Percentiles rank a stretch among this genome's conserved stretches.
Evolutionary conservation across 495 filamentous ascomycete genomes (phyloP).

Genomic region (Aspergillus baeticus): DNA sequence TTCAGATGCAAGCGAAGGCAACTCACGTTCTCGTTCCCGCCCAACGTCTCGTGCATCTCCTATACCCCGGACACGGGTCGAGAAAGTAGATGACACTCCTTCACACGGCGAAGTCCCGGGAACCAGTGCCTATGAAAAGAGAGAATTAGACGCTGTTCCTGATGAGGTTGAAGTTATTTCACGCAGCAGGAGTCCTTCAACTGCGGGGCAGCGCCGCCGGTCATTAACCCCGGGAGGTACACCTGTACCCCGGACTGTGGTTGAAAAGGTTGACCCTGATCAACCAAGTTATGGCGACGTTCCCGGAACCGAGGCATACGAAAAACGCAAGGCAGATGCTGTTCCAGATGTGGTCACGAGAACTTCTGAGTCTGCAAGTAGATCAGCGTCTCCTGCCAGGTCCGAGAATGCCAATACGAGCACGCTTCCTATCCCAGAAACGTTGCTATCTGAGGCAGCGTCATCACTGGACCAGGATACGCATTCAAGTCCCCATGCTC

Average conservation of each 20-base stretch:
- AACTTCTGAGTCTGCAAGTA: constrained; percentile 28
- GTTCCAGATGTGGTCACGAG: constrained; percentile 67
- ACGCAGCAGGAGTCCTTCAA: constrained; percentile 46
- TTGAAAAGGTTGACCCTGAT: constrained; percentile 72
- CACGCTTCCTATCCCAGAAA: constrained; percentile 41
- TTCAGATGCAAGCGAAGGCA: constrained; percentile 80
- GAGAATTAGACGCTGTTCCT: constrained; percentile 61
- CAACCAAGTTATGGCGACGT: constrained; percentile 79
- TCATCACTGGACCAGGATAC: constrained; percentile 36
- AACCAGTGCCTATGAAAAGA: constrained; percentile 56
- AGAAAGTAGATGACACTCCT: constrained; percentile 57
- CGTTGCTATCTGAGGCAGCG: constrained; percentile 44
- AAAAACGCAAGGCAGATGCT: constrained; percentile 76
- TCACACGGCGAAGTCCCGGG: constrained; percentile 63
- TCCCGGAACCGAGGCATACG: constrained; percentile 77
- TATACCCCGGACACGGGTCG: constrained; percentile 61
- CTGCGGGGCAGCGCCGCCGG: constrained; percentile 34
- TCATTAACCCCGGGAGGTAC: constrained; percentile 51
- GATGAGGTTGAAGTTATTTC: constrained; percentile 64
- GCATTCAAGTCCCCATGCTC: constrained; percentile 37
- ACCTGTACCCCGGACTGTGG: constrained; percentile 76
- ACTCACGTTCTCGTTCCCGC: constrained; percentile 34
- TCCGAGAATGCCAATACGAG: constrained; percentile 19
- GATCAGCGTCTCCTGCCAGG: constrained; percentile 19
- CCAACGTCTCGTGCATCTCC: constrained; percentile 48